phyloP scores from a whole-genome alignment of 331 rosid genomes.

The Prunus yedoensis region DNA sequence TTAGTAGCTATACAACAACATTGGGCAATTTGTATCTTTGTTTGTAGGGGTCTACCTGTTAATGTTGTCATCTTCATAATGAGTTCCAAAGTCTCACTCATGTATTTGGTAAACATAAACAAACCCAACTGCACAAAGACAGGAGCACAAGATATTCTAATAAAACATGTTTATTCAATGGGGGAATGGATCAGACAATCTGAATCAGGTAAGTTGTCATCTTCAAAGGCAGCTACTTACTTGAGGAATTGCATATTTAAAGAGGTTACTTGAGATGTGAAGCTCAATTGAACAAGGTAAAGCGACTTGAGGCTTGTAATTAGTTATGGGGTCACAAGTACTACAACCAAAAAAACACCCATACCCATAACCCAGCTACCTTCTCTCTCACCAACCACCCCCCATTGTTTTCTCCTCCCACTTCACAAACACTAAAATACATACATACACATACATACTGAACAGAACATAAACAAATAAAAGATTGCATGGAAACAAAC shows the following conservation, averaged over 20 bases:
- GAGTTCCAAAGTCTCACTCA: background rate
- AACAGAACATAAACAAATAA: background rate
- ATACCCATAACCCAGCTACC: slow-evolving; percentile 1
- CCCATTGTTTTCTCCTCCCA: background rate
- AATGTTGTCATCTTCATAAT: background rate
- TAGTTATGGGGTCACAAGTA: slow-evolving; percentile 67
- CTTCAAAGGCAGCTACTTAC: slow-evolving; percentile 46
- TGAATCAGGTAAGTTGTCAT: slow-evolving; percentile 56
- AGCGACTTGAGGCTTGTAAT: slow-evolving; percentile 81
- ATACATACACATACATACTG: background rate
- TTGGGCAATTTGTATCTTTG: background rate
- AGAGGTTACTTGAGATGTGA: slow-evolving; percentile 65
- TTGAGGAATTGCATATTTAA: slow-evolving; percentile 38
- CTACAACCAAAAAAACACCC: background rate
- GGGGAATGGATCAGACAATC: background rate
- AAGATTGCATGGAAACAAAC: slow-evolving; percentile 10
- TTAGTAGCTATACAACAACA: background rate
- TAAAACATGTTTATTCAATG: background rate
- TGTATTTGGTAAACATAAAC: slow-evolving; percentile 12
- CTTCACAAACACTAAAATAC: background rate
- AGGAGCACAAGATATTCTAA: background rate
- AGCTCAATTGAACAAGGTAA: slow-evolving; percentile 61
- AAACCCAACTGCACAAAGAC: too few species aligned
- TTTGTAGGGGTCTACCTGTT: background rate
- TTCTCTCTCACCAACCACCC: slow-evolving; percentile 50